A percentile compares a stretch with the other conserved stretches of the same genome.
phyloP scores from a whole-genome alignment of 352 stramenopile genomes.

The Phytophthora syringae region DNA sequence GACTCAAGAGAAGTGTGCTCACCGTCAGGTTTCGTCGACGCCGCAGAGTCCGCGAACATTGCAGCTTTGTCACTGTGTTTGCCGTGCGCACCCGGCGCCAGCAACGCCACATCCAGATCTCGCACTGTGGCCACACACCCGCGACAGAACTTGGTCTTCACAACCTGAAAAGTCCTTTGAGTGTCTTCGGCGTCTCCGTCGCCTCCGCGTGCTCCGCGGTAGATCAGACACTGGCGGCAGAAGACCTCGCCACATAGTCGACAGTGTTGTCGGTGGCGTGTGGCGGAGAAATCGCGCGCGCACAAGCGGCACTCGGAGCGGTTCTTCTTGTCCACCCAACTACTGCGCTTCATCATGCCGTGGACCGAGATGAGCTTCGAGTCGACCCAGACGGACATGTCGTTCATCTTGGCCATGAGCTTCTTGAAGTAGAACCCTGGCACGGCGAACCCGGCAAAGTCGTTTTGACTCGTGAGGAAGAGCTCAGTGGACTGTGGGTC shows the following conservation, averaged over 20 bases:
- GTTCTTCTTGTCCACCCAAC: constrained; percentile 59
- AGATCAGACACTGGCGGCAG: constrained; percentile 65
- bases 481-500: constrained; percentile 47
- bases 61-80: constrained; percentile 15
- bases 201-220: constrained; percentile 37
- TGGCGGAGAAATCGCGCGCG: constrained; percentile 55
- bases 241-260: constrained; percentile 80
- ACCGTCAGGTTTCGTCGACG: constrained; percentile 34
- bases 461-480: constrained; percentile 61
- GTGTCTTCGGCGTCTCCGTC: constrained; percentile 16
- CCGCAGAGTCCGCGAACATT: constrained; percentile 24
- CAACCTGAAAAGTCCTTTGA: constrained; percentile 39
- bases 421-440: constrained; percentile 44
- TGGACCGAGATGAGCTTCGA: constrained; percentile 57
- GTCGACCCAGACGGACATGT: constrained; percentile 62
- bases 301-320: constrained; percentile 63
- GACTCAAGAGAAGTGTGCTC: constrained; percentile 23
- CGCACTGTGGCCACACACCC: constrained; percentile 58
- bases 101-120: constrained; percentile 34
- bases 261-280: constrained; percentile 72
- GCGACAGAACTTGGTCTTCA: constrained; percentile 70
- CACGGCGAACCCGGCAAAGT: constrained; percentile 44
- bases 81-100: constrained; percentile 15
- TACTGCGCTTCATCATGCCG: constrained; percentile 42
- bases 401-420: constrained; percentile 54